These are phyloP conservation scores for Actinidia arguta DNA, from an alignment of 179 eudicot genomes.

Conservation along the genomic window DNA sequence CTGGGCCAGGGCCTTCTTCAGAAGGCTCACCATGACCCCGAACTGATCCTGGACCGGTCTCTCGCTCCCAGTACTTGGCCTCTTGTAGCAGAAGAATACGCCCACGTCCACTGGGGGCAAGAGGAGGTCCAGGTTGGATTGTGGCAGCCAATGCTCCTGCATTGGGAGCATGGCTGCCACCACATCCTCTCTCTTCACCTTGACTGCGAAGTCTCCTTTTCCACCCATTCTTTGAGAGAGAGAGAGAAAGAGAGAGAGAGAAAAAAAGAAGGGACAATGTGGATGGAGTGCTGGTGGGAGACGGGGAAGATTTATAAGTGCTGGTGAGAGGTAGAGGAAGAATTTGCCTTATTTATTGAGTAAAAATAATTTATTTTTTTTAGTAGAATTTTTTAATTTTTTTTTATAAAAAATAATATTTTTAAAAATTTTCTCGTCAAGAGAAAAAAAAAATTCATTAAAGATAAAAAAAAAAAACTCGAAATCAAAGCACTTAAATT, in stretches of 20 bases:
- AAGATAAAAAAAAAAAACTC: too few species aligned
- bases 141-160: conserved; percentile 29
- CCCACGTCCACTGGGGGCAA: conserved; percentile 20
- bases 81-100: conserved; percentile 38
- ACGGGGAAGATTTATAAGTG: not conserved
- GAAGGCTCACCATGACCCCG: not conserved
- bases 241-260: not conserved
- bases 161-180: conserved; percentile 27
- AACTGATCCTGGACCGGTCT: not conserved
- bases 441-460: too few species aligned
- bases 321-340: not conserved
- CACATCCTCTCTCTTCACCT: conserved; percentile 23
- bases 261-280: not conserved
- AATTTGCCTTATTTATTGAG: too few species aligned
- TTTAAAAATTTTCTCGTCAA: too few species aligned
- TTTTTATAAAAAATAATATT: too few species aligned
- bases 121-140: conserved; percentile 41
- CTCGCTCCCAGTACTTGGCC: not conserved
- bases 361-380: not conserved
- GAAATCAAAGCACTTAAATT: too few species aligned
- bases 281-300: not conserved
- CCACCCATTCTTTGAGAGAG: conserved; percentile 11
- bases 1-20: conserved; percentile 35
- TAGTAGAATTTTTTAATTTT: too few species aligned
- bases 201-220: conserved; percentile 19